Conservation (phyloP, 164 flowering plant genomes). For the Kingdonia uniflora region DNA sequence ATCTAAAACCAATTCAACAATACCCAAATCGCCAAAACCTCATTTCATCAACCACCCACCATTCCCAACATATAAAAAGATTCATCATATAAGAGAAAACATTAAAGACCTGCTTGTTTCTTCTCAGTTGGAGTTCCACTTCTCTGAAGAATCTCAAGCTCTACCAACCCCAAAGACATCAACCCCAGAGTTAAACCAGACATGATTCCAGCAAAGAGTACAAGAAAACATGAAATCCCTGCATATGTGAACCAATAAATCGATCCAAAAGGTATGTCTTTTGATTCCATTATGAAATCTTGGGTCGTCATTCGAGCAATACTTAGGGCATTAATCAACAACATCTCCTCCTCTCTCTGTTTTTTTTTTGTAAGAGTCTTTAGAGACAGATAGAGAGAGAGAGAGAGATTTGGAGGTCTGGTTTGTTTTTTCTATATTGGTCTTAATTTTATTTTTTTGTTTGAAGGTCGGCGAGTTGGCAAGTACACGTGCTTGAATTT, state of each 20-base stretch:
- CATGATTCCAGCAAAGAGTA: conserved; percentile 42
- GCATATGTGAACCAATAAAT: conserved; percentile 26
- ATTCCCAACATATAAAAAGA: no score
- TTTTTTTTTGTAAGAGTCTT: not conserved
- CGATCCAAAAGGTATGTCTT: conserved; percentile 19
- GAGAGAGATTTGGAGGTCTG: not conserved
- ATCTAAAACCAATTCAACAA: no score
- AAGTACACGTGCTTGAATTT: no score
- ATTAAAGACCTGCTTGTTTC: conserved; percentile 32
- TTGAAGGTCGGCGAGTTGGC: no score
- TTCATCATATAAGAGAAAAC: no score
- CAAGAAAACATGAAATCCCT: conserved; percentile 29
- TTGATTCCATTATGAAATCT: conserved; percentile 6
- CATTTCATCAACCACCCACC: no score
- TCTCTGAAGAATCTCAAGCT: conserved; percentile 35
- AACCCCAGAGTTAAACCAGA: conserved; percentile 39
- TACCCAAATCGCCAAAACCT: no score
- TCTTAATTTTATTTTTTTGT: no score
- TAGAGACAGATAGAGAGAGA: not conserved
- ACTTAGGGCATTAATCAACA: conserved; percentile 7
- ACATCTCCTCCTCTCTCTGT: conserved; percentile 3
- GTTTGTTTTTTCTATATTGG: not conserved
- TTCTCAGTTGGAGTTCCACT: conserved; percentile 36
- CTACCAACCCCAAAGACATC: conserved; percentile 44
- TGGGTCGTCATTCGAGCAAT: conserved; percentile 20